Conservation (phyloP, 306 rosid genomes). For the Fragaria iinumae region DNA sequence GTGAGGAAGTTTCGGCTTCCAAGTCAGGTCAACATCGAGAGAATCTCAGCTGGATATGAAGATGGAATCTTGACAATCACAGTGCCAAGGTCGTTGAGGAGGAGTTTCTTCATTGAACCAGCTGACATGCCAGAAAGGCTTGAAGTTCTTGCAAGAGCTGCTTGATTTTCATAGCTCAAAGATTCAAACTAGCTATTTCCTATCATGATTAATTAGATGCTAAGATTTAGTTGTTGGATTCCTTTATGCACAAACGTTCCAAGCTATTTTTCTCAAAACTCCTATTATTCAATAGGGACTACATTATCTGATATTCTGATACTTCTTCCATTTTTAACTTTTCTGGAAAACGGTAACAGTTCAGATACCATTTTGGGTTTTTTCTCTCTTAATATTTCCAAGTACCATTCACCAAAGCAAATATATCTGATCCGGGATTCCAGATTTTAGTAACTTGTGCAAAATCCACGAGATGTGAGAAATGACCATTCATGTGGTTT, state of each 20-base stretch:
- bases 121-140: slow-evolving; percentile 43
- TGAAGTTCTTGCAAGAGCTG: slow-evolving; percentile 70
- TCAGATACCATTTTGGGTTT: no score
- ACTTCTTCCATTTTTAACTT: neutral
- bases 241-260: neutral
- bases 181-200: neutral
- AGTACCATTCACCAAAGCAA: no score
- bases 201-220: neutral
- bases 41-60: slow-evolving; percentile 61
- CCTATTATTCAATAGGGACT: neutral
- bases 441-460: neutral
- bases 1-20: slow-evolving; percentile 75
- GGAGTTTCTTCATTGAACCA: slow-evolving; percentile 49
- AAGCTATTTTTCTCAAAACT: neutral
- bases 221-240: neutral
- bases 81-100: slow-evolving; percentile 56
- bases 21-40: slow-evolving; percentile 47
- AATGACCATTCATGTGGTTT: neutral
- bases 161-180: slow-evolving; percentile 24
- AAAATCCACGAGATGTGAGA: neutral
- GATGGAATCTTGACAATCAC: slow-evolving; percentile 66
- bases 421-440: neutral
- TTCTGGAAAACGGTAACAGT: no score
- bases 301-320: neutral
- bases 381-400: no score